These are phyloP conservation scores for Phoma sp. DNA, from an alignment of 2,329 filamentous ascomycete species.

Conservation along the genomic window DNA sequence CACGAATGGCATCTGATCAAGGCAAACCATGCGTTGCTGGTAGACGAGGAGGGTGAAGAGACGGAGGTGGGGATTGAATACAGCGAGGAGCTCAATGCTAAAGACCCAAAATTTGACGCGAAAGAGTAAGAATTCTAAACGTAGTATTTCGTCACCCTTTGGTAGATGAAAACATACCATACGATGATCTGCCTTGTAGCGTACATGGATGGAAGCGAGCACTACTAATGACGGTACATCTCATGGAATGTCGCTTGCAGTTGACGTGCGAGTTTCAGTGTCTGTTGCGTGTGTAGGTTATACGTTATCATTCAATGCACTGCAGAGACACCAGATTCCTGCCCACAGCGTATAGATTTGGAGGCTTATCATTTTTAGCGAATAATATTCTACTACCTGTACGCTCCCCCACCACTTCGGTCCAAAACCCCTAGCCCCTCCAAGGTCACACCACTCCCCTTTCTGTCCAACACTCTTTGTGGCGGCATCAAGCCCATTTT, in stretches of 20 bases:
- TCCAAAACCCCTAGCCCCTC: constrained; percentile 35
- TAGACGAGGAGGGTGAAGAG: constrained; percentile 51
- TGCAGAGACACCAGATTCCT: too few species aligned
- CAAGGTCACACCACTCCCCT: constrained; percentile 35
- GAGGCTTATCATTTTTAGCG: neutral
- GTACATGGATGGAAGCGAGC: too few species aligned
- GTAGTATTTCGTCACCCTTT: neutral
- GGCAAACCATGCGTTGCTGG: constrained; percentile 55
- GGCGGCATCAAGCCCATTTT: constrained; percentile 33
- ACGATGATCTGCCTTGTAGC: too few species aligned
- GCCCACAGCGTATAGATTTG: too few species aligned
- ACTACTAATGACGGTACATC: too few species aligned
- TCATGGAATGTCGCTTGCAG: too few species aligned
- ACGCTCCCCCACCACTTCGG: constrained; percentile 25
- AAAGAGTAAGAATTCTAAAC: neutral
- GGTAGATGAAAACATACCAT: too few species aligned
- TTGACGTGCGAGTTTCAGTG: neutral
- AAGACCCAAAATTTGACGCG: constrained; percentile 43
- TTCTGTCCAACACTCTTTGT: constrained; percentile 20
- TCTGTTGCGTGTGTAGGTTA: neutral
- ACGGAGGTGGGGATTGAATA: constrained; percentile 48
- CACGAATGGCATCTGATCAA: constrained; percentile 60
- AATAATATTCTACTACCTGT: constrained; percentile 3
- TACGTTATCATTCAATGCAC: too few species aligned
- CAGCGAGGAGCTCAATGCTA: constrained; percentile 48